phyloP scores from a whole-genome alignment of 2,329 filamentous ascomycete genomes.

The Torrubiella hemipterigena region DNA sequence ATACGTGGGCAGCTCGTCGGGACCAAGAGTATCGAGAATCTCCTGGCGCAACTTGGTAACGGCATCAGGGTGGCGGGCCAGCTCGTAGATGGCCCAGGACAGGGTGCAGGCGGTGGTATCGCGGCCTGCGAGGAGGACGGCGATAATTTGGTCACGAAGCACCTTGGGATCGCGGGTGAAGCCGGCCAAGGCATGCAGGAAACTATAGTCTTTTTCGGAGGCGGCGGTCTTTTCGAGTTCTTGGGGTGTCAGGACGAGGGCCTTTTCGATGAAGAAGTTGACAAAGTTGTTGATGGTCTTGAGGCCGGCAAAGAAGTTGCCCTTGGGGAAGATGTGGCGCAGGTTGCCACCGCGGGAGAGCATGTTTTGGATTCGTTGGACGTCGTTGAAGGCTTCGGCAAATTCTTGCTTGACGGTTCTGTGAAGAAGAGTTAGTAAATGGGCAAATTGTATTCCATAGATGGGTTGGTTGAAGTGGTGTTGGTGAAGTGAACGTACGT shows the following conservation, averaged over 20 bases:
- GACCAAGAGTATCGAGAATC: constrained; percentile 12
- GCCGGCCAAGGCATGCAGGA: constrained; percentile 25
- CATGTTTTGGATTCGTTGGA: constrained; percentile 56
- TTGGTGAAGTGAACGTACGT: constrained; percentile 18
- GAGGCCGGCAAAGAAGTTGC: constrained; percentile 47
- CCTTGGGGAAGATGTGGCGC: constrained; percentile 40
- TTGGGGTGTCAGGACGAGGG: constrained; percentile 49
- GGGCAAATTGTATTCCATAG: background rate
- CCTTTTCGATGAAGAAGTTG: constrained; percentile 57
- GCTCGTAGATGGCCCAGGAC: constrained; percentile 20
- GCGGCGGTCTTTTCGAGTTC: constrained; percentile 61
- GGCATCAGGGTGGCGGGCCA: constrained; percentile 19
- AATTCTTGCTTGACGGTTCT: constrained; percentile 53
- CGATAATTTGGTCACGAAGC: constrained; percentile 22
- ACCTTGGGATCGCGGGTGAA: constrained; percentile 1
- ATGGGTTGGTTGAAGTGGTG: too few relatives aligned
- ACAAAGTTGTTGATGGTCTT: constrained; percentile 60
- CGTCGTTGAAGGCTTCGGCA: constrained; percentile 60
- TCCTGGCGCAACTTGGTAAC: constrained; percentile 21
- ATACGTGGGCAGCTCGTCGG: constrained; percentile 22
- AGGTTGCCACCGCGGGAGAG: constrained; percentile 30
- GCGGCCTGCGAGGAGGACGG: constrained; percentile 29
- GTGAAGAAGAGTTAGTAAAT: background rate
- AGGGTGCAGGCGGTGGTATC: constrained; percentile 32
- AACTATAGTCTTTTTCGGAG: constrained; percentile 36